phyloP scores from a whole-genome alignment of 176 grass and related monocot species.

The Metroxylon sagu region DNA sequence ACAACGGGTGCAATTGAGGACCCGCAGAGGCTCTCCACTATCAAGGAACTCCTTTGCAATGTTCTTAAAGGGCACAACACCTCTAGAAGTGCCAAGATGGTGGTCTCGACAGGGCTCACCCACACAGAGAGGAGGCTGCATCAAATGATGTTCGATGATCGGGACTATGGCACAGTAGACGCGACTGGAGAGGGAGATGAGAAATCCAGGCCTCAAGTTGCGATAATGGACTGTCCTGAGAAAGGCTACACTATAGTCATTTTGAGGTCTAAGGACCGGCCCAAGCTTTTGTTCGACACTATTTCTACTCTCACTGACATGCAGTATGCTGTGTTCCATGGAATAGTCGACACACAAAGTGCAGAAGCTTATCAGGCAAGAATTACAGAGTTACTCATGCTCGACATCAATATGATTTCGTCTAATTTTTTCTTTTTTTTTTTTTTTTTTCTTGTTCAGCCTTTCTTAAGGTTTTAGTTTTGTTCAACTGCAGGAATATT shows the following conservation, averaged over 20 bases:
- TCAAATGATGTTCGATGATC: conserved; percentile 6
- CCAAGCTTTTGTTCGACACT: conserved; percentile 10
- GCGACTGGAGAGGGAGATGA: background rate
- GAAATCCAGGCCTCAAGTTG: conserved; percentile 3
- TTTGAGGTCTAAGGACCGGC: background rate
- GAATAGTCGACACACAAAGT: background rate
- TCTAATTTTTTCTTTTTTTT: no score
- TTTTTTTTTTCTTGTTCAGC: no score
- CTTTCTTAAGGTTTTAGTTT: no score
- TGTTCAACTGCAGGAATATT: conserved; percentile 4
- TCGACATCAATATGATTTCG: background rate
- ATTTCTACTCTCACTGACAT: conserved; percentile 11
- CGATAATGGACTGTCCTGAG: conserved; percentile 3
- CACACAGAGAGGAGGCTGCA: conserved; percentile 7
- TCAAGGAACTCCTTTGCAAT: conserved; percentile 2
- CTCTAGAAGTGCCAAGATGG: background rate
- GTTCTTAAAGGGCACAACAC: conserved; percentile 2
- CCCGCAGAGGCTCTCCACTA: background rate
- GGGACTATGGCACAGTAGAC: background rate
- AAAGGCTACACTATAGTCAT: background rate
- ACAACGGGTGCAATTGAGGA: background rate
- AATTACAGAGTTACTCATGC: background rate
- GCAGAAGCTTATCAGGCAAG: conserved; percentile 8
- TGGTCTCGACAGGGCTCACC: background rate
- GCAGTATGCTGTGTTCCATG: conserved; percentile 7